Evolutionary conservation across 2,329 filamentous ascomycete species (phyloP), one percentile per base, ranked within the genome.

Genomic region (Thielaviopsis punctulata): DNA sequence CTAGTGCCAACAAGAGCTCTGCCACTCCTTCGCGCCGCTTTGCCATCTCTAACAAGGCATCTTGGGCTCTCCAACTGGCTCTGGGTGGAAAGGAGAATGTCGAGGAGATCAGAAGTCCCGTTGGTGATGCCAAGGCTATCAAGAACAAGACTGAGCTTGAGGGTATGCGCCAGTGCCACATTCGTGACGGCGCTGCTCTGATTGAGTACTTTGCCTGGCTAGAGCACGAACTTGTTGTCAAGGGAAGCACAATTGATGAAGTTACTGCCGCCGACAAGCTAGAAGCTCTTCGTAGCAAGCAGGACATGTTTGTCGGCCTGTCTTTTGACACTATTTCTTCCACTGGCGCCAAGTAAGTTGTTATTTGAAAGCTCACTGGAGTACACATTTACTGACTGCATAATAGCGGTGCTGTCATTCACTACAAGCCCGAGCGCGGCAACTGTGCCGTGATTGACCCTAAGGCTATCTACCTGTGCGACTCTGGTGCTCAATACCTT

Each of bases 261-360:
- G 87, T 95, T 2, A 75, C 86, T 58, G 92, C 79, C n/a, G 88
- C 89, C 15, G 86, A 95, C 63, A 93, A 94, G 68, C 74, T 98
- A 2, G 87, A 95, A 64, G 73, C 78, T 56, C 71, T 88, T 48
- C 79, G 87, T 52, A 74, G 76, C 43, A 75, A 75, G 60, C 72
- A 80, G 52, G 68, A 88, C 54, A 73, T 85, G 57, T 98, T 89
- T 64, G 86, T 86, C 48, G 92, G 92, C 5, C 73, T 96, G 15
- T 95, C 89, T 0, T 98, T 98, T 62, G 81, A 88, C 58, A 96
- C 92, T 1, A 98, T 98, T 56, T 96, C 90, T 0, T 94, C 89
- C 0, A 95, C 88, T 0, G 92, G 92, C 2, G 70, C 90, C 50
- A 79, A 79, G 75, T 78, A 62, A 67, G 75, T 69, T 33, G 6